A percentile compares a stretch with the other conserved stretches of the same genome.
Conservation (phyloP, 2,329 filamentous ascomycete species). For the Claviceps africana region DNA sequence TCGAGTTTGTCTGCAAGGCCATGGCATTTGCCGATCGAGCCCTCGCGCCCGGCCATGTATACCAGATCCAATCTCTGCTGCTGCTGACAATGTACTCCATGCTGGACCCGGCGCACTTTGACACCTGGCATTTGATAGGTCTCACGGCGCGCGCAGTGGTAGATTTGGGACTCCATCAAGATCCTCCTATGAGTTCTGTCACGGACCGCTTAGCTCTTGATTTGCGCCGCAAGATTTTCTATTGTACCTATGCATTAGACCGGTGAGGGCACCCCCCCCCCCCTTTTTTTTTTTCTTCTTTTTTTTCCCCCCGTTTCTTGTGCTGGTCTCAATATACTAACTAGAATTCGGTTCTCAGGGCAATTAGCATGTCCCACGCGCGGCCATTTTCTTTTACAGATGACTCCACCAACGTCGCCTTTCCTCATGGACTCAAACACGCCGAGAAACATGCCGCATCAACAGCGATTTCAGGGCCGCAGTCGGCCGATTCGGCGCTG, state of each 20-base stretch:
- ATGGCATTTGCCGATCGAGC: constrained; percentile 69
- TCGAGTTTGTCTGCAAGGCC: constrained; percentile 47
- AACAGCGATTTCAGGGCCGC: constrained; percentile 29
- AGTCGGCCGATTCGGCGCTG: constrained; percentile 53
- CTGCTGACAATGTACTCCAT: constrained; percentile 81
- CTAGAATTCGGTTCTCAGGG: constrained; percentile 37
- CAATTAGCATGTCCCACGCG: constrained; percentile 77
- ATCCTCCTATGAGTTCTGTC: constrained; percentile 58
- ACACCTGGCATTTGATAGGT: constrained; percentile 86
- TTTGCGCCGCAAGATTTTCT: constrained; percentile 69
- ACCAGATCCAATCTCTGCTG: constrained; percentile 75
- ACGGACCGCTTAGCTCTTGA: constrained; percentile 59
- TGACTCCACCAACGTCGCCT: constrained; percentile 68
- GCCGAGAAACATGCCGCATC: constrained; percentile 28
- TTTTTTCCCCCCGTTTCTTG: not conserved
- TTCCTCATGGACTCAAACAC: constrained; percentile 43
- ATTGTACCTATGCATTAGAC: constrained; percentile 82
- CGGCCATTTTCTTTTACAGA: constrained; percentile 89
- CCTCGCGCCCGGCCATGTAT: constrained; percentile 68
- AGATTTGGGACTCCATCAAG: constrained; percentile 86
- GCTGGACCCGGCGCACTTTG: constrained; percentile 80
- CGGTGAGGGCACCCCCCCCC: constrained; percentile 36
- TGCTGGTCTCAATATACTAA: constrained; percentile 9
- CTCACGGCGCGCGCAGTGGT: constrained; percentile 78
- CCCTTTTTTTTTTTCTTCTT: not conserved